Conservation (phyloP, 805 yeast genomes). For the Yarrowia sp. region DNA sequence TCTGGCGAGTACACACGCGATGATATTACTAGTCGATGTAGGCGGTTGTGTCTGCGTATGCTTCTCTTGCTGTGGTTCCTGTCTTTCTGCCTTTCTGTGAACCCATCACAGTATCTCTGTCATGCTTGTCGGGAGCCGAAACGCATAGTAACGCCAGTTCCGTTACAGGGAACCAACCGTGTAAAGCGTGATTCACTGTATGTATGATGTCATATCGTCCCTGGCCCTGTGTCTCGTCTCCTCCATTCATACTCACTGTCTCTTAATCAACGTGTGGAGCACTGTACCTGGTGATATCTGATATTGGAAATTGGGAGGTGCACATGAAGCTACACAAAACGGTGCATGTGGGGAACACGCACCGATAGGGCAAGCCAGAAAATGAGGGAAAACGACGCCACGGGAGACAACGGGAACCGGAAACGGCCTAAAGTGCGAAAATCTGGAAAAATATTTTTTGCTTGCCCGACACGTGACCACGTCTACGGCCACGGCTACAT, state of each 20-base stretch:
- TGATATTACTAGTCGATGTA: too few relatives aligned
- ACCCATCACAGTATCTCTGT: too few relatives aligned
- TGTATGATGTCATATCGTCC: not conserved
- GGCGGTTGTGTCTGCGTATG: too few relatives aligned
- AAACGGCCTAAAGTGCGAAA: not conserved
- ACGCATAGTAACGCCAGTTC: not conserved
- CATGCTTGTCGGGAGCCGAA: not conserved
- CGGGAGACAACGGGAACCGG: not conserved
- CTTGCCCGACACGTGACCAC: not conserved
- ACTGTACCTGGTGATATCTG: constrained; percentile 16
- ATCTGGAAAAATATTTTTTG: not conserved
- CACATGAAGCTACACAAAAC: constrained; percentile 19
- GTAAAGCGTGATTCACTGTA: not conserved
- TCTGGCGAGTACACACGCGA: not conserved
- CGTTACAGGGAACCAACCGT: not conserved
- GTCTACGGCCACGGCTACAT: too few relatives aligned
- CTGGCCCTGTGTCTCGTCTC: not conserved
- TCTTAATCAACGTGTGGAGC: constrained; percentile 15
- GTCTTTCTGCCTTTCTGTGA: too few relatives aligned
- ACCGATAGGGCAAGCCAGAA: constrained; percentile 23
- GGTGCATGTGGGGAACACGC: constrained; percentile 25
- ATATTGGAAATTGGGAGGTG: constrained; percentile 21
- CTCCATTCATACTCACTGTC: constrained; percentile 10
- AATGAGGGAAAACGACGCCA: not conserved
- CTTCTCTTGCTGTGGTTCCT: too few relatives aligned